These are phyloP conservation scores for Paraglomus brasilianum DNA, from an alignment of 192 early-diverging fungal genomes.

Conservation along the genomic window DNA sequence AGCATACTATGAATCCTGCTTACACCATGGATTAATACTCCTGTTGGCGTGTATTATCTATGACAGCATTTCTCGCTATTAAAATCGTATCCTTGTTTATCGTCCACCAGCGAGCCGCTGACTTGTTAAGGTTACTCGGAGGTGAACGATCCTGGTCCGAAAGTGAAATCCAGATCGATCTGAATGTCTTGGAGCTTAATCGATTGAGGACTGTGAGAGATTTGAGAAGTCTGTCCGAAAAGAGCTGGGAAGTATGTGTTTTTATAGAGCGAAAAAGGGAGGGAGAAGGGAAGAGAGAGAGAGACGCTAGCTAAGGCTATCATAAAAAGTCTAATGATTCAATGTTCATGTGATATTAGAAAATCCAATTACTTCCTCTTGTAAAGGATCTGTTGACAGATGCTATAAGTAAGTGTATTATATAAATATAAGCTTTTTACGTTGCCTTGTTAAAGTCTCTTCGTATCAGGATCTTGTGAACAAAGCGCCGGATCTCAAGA, in stretches of 20 bases:
- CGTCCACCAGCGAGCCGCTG: constrained; percentile 54
- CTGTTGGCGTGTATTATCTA: no score
- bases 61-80: no score
- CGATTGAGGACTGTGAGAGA: constrained; percentile 48
- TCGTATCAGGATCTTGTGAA: no score
- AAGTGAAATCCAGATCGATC: constrained; percentile 48
- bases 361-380: constrained; percentile 44
- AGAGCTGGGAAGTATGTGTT: constrained; percentile 51
- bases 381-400: constrained; percentile 51
- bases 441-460: no score
- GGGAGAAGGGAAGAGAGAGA: neutral
- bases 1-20: no score
- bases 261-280: constrained; percentile 2
- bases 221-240: constrained; percentile 45
- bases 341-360: constrained; percentile 32
- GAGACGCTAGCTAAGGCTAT: neutral
- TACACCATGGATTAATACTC: no score
- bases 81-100: no score
- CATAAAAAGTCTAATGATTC: neutral
- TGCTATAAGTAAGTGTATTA: no score
- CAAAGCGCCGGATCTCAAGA: no score
- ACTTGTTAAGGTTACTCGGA: constrained; percentile 49
- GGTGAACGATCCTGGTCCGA: constrained; percentile 48
- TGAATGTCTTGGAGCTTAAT: constrained; percentile 43
- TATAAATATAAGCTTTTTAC: no score